Conservation (phyloP, 2,329 filamentous ascomycete genomes). For the Fusarium irregulare region DNA sequence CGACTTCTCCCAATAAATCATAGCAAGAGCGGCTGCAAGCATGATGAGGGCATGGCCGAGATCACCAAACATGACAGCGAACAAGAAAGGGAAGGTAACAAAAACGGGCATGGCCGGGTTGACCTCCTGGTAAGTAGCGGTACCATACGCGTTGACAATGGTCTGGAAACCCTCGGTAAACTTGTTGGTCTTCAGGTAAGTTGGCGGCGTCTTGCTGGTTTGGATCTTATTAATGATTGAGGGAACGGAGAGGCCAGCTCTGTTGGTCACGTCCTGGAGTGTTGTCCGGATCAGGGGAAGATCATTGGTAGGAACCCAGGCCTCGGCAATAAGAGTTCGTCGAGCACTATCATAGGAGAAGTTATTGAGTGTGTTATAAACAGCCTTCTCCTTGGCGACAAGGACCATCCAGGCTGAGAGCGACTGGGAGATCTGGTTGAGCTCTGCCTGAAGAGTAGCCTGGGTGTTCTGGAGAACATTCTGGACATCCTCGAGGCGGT, state of each 20-base stretch:
- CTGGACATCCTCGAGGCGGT: constrained; percentile 86
- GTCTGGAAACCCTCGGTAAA: constrained; percentile 99
- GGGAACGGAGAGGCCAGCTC: constrained; percentile 94
- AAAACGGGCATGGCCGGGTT: constrained; percentile 96
- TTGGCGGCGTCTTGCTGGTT: constrained; percentile 97
- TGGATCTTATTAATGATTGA: constrained; percentile 98
- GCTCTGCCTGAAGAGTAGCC: constrained; percentile 89
- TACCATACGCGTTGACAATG: constrained; percentile 98
- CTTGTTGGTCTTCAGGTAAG: constrained; percentile 97
- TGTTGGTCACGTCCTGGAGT: constrained; percentile 94
- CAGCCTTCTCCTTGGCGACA: constrained; percentile 97
- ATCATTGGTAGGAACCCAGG: constrained; percentile 95
- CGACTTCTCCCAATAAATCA: constrained; percentile 97
- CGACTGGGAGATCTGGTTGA: constrained; percentile 91
- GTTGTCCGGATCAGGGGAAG: constrained; percentile 90
- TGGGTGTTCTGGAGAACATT: constrained; percentile 96
- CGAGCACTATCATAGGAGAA: constrained; percentile 97
- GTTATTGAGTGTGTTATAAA: constrained; percentile 93
- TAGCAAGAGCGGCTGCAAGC: constrained; percentile 82
- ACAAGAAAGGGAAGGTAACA: constrained; percentile 98
- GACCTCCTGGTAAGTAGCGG: constrained; percentile 95
- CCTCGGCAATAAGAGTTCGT: constrained; percentile 96
- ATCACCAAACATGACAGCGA: constrained; percentile 99
- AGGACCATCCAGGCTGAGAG: constrained; percentile 98
- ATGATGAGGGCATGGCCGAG: constrained; percentile 94